phyloP scores from a whole-genome alignment of 495 filamentous ascomycete species.

The Hypoxylon crocopeplum region DNA sequence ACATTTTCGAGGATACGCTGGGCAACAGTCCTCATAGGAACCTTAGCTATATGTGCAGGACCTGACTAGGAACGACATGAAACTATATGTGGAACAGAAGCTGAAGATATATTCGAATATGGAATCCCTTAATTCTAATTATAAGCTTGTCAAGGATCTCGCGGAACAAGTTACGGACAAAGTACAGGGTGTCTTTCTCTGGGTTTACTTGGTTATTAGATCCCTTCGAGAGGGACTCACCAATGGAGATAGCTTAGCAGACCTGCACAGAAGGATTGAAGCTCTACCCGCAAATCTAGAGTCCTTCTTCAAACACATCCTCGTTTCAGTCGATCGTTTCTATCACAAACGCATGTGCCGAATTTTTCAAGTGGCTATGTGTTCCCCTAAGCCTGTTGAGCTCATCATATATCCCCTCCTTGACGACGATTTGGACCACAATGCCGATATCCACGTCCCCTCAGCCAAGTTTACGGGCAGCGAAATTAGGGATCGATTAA shows the following conservation, averaged over 20 bases:
- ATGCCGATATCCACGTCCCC: too few relatives aligned
- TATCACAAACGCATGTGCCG: too few relatives aligned
- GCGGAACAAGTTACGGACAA: background rate
- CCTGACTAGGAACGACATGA: background rate
- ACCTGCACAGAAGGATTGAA: conserved; percentile 35
- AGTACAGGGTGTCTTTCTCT: conserved; percentile 48
- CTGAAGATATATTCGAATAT: background rate
- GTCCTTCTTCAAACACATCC: conserved; percentile 34
- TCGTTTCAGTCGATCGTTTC: conserved; percentile 5
- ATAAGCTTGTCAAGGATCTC: background rate
- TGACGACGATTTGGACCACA: too few relatives aligned
- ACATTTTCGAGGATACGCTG: background rate
- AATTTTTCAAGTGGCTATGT: too few relatives aligned
- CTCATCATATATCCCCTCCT: too few relatives aligned
- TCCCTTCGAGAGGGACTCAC: conserved; percentile 37
- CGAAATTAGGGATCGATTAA: too few relatives aligned
- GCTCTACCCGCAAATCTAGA: conserved; percentile 40
- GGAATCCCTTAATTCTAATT: background rate
- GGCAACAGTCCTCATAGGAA: too few relatives aligned
- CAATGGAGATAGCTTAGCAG: conserved; percentile 34
- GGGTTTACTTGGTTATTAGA: conserved; percentile 47
- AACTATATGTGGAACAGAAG: background rate
- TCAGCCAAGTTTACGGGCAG: too few relatives aligned
- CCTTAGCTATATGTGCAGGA: conserved; percentile 1
- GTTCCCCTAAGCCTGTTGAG: too few relatives aligned